Percentiles rank a stretch among this genome's conserved stretches.
Evolutionary conservation across 2,329 filamentous ascomycete genomes (phyloP).

Genomic region (Neophaeococcomyces mojaviensis): DNA sequence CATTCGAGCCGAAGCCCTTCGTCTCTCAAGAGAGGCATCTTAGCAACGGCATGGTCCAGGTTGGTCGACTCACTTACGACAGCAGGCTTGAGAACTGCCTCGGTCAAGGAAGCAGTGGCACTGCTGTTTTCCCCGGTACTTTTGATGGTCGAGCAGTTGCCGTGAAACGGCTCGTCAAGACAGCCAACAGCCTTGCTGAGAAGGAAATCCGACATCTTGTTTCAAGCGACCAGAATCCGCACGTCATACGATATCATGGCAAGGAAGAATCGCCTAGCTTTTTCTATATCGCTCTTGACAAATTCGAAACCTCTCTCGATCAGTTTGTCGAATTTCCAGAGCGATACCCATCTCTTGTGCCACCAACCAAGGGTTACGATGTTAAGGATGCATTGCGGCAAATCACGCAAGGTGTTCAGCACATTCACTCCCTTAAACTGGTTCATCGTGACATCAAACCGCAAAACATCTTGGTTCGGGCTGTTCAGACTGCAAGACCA

Average conservation of each 20-base stretch:
- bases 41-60: conserved; percentile 54
- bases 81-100: conserved; percentile 48
- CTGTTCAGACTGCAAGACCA: conserved; percentile 26
- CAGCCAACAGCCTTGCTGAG: conserved; percentile 91
- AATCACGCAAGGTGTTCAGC: conserved; percentile 79
- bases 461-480: conserved; percentile 85
- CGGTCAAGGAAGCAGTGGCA: conserved; percentile 87
- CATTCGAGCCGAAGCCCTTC: conserved; percentile 18
- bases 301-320: conserved; percentile 86
- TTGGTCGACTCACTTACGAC: conserved; percentile 54
- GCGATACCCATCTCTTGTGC: conserved; percentile 61
- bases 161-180: conserved; percentile 91
- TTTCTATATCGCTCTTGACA: conserved; percentile 89
- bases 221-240: conserved; percentile 91
- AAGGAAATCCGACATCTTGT: conserved; percentile 86
- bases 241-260: conserved; percentile 94
- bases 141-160: conserved; percentile 91
- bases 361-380: conserved; percentile 56
- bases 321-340: conserved; percentile 77
- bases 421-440: conserved; percentile 85
- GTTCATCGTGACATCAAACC: conserved; percentile 97
- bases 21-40: conserved; percentile 39
- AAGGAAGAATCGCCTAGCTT: conserved; percentile 84
- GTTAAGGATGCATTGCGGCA: conserved; percentile 76
- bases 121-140: conserved; percentile 86